These are phyloP conservation scores for Medicago arabica DNA, from an alignment of 306 rosid genomes.

Conservation along the genomic window DNA sequence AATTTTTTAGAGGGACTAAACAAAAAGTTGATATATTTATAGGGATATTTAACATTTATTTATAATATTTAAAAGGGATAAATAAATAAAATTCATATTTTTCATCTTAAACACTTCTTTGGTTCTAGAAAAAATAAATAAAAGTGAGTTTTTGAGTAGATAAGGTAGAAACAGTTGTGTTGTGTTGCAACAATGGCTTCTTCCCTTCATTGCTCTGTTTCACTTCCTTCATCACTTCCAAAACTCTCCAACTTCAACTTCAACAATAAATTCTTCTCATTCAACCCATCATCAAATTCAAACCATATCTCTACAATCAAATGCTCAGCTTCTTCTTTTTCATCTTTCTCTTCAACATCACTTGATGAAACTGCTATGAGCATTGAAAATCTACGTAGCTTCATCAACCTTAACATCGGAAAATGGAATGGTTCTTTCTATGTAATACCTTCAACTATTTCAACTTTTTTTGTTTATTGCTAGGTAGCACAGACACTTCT, in stretches of 20 bases:
- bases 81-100: no score
- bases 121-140: neutral
- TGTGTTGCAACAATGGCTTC: conserved; percentile 28
- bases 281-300: conserved; percentile 15
- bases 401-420: conserved; percentile 69
- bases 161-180: neutral
- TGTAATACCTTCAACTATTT: conserved; percentile 49
- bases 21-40: no score
- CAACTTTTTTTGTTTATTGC: neutral
- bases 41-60: no score
- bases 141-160: neutral
- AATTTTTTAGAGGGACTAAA: no score
- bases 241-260: conserved; percentile 16
- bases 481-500: no score
- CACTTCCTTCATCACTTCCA: conserved; percentile 35
- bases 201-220: conserved; percentile 41
- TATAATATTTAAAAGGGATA: neutral
- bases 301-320: conserved; percentile 37
- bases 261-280: conserved; percentile 2
- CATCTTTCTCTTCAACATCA: conserved; percentile 37
- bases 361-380: conserved; percentile 67
- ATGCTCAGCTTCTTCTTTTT: conserved; percentile 43
- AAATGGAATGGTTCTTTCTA: conserved; percentile 92
- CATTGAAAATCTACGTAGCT: conserved; percentile 70
- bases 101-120: no score